phyloP scores from a whole-genome alignment of 148 eudicot genomes.

The Dianthus caryophyllus region DNA sequence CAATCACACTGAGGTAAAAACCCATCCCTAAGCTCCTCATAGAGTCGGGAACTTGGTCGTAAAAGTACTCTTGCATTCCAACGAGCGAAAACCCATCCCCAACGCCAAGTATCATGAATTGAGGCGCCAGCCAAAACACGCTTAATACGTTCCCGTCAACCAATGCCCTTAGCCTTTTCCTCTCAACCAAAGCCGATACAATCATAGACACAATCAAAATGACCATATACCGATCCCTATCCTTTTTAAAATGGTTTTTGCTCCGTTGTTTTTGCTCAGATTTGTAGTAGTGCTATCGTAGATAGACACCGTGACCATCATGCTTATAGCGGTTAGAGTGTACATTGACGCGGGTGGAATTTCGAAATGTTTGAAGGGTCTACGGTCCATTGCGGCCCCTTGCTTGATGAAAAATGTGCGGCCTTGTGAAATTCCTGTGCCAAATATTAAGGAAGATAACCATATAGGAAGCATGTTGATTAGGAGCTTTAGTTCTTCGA shows the following conservation, averaged over 20 bases:
- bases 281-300: conserved; percentile 41
- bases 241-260: conserved; percentile 44
- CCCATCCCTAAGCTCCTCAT: conserved; percentile 70
- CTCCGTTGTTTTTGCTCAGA: conserved; percentile 47
- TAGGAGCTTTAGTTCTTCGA: conserved; percentile 60
- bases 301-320: conserved; percentile 32
- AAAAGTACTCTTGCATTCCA: conserved; percentile 68
- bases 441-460: conserved; percentile 49
- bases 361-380: conserved; percentile 24
- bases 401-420: conserved; percentile 70
- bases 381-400: conserved; percentile 37
- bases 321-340: conserved; percentile 34
- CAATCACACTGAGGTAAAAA: conserved; percentile 50
- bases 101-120: conserved; percentile 45
- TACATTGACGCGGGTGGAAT: conserved; percentile 54
- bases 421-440: conserved; percentile 47
- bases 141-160: conserved; percentile 26
- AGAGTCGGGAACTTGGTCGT: conserved; percentile 67
- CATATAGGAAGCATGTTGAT: conserved; percentile 55
- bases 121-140: conserved; percentile 64
- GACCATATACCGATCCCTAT: conserved; percentile 58
- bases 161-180: conserved; percentile 27
- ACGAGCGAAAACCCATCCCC: conserved; percentile 59
- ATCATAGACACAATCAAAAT: conserved; percentile 38
- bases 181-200: conserved; percentile 47